A percentile compares a stretch with the other conserved stretches of the same genome.
These are phyloP conservation scores for Paramecium octaurelia DNA, from an alignment of 73 alveolate genomes.

Conservation along the genomic window DNA sequence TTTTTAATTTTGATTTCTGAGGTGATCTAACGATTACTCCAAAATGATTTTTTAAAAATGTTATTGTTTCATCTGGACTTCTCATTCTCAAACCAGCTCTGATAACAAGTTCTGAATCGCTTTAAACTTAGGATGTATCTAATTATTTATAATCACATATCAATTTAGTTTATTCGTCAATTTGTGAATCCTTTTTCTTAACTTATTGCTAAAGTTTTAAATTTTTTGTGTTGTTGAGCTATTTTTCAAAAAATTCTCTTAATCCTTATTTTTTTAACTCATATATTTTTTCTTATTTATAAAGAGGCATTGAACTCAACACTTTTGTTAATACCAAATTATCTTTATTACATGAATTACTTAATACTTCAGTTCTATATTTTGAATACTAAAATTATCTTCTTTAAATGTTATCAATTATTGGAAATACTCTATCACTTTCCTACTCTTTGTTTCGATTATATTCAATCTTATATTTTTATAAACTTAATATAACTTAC, in stretches of 20 bases:
- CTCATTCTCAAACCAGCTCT: not conserved
- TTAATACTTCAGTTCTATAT: not conserved
- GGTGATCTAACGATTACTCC: not conserved
- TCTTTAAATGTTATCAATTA: not conserved
- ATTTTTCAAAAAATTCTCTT: not conserved
- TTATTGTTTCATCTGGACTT: constrained; percentile 25
- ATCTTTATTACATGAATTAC: not conserved
- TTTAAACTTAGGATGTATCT: not conserved
- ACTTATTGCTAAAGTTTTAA: not conserved
- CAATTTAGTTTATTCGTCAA: not conserved
- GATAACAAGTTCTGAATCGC: not conserved
- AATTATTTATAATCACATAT: not conserved
- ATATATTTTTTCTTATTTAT: not conserved
- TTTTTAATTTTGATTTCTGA: not conserved
- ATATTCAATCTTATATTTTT: not conserved
- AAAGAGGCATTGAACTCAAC: constrained; percentile 14
- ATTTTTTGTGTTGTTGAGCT: not conserved
- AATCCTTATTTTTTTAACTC: not conserved
- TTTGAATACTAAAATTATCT: constrained; percentile 1
- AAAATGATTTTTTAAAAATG: not conserved
- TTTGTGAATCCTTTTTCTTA: not conserved
- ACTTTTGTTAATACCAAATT: not conserved
- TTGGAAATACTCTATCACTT: not conserved
- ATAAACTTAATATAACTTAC: not conserved
- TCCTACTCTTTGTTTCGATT: not conserved